These are phyloP conservation scores for Ricinus communis DNA, from an alignment of 345 rosid species.

Conservation along the genomic window DNA sequence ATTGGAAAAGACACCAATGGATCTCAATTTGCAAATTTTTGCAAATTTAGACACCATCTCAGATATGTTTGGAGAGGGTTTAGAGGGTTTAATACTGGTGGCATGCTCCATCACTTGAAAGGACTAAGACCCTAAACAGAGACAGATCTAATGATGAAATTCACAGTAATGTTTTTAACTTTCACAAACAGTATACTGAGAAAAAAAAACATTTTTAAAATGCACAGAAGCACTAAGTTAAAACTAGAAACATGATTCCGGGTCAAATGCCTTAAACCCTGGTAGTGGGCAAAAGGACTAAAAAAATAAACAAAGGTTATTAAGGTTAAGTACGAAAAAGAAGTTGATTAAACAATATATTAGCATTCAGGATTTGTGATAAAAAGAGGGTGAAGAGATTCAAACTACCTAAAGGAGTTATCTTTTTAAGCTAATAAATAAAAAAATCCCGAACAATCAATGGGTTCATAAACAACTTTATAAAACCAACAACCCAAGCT, in stretches of 20 bases:
- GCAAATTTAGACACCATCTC: slow-evolving; percentile 57
- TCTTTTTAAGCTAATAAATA: slow-evolving; percentile 3
- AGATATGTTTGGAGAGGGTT: slow-evolving; percentile 40
- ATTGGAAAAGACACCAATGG: slow-evolving; percentile 52
- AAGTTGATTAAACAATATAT: too few species aligned
- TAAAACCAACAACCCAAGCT: too few species aligned
- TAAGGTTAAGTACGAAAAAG: too few species aligned
- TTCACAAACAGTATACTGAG: not conserved
- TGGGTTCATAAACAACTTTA: not conserved
- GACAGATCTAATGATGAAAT: slow-evolving; percentile 8
- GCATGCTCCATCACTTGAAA: slow-evolving; percentile 46
- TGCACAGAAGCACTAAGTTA: too few species aligned
- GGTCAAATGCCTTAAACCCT: slow-evolving; percentile 14
- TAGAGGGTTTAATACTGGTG: too few species aligned
- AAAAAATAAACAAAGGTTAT: not conserved
- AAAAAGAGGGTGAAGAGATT: too few species aligned
- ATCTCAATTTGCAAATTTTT: slow-evolving; percentile 57
- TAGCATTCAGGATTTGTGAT: too few species aligned
- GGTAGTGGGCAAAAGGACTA: slow-evolving; percentile 8
- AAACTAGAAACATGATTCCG: slow-evolving; percentile 18
- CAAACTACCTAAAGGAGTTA: too few species aligned
- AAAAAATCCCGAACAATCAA: not conserved
- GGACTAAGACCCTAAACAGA: not conserved
- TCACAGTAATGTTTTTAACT: not conserved
- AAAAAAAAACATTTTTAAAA: too few species aligned